Conservation (phyloP, 352 stramenopile genomes). For the Globisporangium apiculatum region DNA sequence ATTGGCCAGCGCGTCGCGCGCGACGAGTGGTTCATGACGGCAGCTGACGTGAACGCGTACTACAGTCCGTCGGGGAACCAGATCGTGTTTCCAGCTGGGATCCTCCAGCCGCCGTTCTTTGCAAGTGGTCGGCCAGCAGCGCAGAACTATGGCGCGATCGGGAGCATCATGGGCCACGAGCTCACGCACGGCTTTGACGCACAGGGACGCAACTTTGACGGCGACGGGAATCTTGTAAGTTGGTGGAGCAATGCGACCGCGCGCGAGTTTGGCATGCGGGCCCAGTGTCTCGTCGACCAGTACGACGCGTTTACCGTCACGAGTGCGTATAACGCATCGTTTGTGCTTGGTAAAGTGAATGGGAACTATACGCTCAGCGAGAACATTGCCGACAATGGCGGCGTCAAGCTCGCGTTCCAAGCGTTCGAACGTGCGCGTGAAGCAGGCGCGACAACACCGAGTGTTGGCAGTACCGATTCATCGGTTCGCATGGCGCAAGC, state of each 20-base stretch:
- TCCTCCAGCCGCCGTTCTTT: constrained; percentile 94
- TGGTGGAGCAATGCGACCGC: constrained; percentile 91
- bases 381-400: constrained; percentile 83
- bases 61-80: constrained; percentile 73
- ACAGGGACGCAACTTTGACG: constrained; percentile 85
- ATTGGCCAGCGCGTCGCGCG: constrained; percentile 47
- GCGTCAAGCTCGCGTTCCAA: constrained; percentile 60
- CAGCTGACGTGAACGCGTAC: constrained; percentile 91
- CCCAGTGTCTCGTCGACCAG: constrained; percentile 59
- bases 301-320: constrained; percentile 41
- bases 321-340: constrained; percentile 29
- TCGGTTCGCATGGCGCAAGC: constrained; percentile 2
- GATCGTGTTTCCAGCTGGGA: constrained; percentile 95
- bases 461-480: not conserved
- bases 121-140: constrained; percentile 67
- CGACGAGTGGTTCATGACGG: constrained; percentile 87
- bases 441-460: not conserved
- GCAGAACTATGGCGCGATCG: constrained; percentile 92
- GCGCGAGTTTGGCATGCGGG: constrained; percentile 55
- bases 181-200: constrained; percentile 96
- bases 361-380: constrained; percentile 74
- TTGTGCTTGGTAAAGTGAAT: constrained; percentile 60
- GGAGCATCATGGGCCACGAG: constrained; percentile 92
- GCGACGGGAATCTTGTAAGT: constrained; percentile 85
- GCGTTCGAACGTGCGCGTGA: constrained; percentile 37